Evolutionary conservation across 2,329 filamentous ascomycete genomes (phyloP).

Genomic region (Aspergillus bombycis): DNA sequence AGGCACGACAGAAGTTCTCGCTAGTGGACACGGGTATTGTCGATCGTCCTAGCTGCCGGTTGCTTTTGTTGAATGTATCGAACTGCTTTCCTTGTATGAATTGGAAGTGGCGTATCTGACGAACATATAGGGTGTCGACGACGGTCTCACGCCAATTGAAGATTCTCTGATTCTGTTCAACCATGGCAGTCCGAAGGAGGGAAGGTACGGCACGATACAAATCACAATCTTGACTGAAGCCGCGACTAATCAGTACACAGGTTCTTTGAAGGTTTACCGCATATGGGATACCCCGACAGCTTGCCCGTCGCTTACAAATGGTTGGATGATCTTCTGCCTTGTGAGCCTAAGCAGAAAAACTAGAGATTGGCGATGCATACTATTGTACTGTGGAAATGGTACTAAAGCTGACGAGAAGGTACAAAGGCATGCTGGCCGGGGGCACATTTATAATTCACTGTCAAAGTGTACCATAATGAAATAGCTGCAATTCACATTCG

Average conservation of each 20-base stretch:
- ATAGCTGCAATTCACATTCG: neutral
- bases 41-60: slow-evolving; percentile 57
- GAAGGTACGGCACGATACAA: slow-evolving; percentile 43
- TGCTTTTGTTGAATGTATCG: slow-evolving; percentile 64
- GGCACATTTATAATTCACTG: neutral
- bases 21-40: slow-evolving; percentile 63
- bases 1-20: slow-evolving; percentile 65
- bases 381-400: neutral
- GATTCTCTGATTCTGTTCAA: slow-evolving; percentile 68
- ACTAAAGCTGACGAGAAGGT: neutral
- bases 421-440: neutral
- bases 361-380: rapidly evolving
- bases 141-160: slow-evolving; percentile 70
- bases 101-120: slow-evolving; percentile 6
- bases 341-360: neutral
- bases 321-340: slow-evolving; percentile 35
- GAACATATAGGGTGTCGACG: slow-evolving; percentile 56
- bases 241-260: slow-evolving; percentile 14
- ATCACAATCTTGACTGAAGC: slow-evolving; percentile 3
- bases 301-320: slow-evolving; percentile 43
- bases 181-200: slow-evolving; percentile 68
- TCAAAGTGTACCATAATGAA: neutral
- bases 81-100: neutral
- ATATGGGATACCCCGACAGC: slow-evolving; percentile 67
- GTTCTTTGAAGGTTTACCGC: slow-evolving; percentile 62